Percentiles rank a stretch among this genome's conserved stretches.
Conservation (phyloP, 2,329 filamentous ascomycete genomes). For the Alternaria metachromatica region DNA sequence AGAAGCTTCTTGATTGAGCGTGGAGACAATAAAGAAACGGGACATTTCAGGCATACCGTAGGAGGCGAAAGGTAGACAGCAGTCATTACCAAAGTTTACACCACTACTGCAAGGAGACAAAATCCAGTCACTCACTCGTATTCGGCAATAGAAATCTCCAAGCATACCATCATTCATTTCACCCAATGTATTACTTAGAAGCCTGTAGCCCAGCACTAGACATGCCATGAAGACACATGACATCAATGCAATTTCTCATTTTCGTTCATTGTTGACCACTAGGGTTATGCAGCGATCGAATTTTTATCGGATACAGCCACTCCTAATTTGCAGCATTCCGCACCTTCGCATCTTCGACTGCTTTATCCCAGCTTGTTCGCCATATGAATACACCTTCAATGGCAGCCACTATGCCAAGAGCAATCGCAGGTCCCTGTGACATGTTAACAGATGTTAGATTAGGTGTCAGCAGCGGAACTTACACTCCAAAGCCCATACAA, state of each 20-base stretch:
- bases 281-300: not conserved
- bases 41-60: not conserved
- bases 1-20: constrained; percentile 12
- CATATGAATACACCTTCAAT: constrained; percentile 65
- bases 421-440: constrained; percentile 61
- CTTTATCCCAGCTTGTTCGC: constrained; percentile 62
- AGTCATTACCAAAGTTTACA: not conserved
- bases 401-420: constrained; percentile 65
- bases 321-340: constrained; percentile 55
- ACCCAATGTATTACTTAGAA: not conserved
- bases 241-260: not conserved
- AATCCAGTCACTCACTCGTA: not conserved
- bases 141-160: not conserved
- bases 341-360: constrained; percentile 65
- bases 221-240: not conserved
- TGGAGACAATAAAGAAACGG: too few relatives aligned
- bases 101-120: not conserved
- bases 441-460: constrained; percentile 8
- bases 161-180: not conserved
- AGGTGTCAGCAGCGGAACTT: constrained; percentile 18
- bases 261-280: not conserved
- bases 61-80: not conserved
- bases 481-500: constrained; percentile 78
- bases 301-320: not conserved
- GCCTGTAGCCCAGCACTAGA: not conserved